phyloP scores from a whole-genome alignment of 352 stramenopile species.

The Phytophthora palmivora region DNA sequence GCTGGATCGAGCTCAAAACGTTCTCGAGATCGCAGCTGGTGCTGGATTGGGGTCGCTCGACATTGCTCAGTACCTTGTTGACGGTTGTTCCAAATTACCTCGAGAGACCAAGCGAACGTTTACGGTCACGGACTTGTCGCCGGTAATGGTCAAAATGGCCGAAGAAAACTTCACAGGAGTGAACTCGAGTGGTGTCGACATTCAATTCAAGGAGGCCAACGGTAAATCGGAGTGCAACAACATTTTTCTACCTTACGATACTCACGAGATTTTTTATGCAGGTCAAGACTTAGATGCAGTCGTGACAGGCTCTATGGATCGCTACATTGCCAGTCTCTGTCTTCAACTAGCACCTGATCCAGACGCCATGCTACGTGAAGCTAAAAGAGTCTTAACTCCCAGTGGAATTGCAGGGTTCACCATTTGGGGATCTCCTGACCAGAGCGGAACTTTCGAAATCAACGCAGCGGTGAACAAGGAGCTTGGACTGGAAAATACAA shows the following conservation, averaged over 20 bases:
- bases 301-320: constrained; percentile 40
- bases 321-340: constrained; percentile 53
- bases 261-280: constrained; percentile 8
- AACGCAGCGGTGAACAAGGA: constrained; percentile 27
- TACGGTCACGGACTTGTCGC: constrained; percentile 48
- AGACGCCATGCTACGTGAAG: constrained; percentile 53
- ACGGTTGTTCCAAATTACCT: constrained; percentile 14
- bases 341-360: constrained; percentile 53
- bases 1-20: constrained; percentile 38
- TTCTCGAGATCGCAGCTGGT: constrained; percentile 57
- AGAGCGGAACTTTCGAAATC: constrained; percentile 42
- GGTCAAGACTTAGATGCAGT: constrained; percentile 42
- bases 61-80: constrained; percentile 23
- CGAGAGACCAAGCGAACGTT: constrained; percentile 28
- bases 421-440: constrained; percentile 53
- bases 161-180: constrained; percentile 29
- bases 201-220: constrained; percentile 43
- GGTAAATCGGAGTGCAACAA: constrained; percentile 9
- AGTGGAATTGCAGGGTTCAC: constrained; percentile 53
- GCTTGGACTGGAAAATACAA: constrained; percentile 30
- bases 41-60: constrained; percentile 50
- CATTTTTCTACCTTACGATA: not conserved
- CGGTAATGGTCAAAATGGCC: constrained; percentile 45
- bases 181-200: not conserved
- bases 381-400: constrained; percentile 38